These are phyloP conservation scores for Aureobasidium sp. DNA, from an alignment of 2,329 filamentous ascomycete genomes.

Conservation along the genomic window DNA sequence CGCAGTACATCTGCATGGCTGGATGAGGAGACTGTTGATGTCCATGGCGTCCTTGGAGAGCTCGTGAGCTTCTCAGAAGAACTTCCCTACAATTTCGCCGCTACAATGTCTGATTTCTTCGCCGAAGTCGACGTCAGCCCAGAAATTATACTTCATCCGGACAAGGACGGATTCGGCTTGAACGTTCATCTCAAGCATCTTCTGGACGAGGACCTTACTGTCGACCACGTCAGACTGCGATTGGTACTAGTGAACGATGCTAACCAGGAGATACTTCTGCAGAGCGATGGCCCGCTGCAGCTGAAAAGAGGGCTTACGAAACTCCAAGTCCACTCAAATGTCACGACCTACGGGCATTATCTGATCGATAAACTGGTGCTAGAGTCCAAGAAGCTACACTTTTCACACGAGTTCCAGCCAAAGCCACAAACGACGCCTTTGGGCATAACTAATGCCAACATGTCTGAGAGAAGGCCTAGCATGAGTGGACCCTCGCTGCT, in stretches of 20 bases:
- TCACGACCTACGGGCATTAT: slow-evolving; percentile 63
- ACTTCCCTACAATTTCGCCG: slow-evolving; percentile 53
- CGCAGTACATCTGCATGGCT: slow-evolving; percentile 25
- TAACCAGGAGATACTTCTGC: slow-evolving; percentile 58
- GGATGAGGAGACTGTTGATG: slow-evolving; percentile 31
- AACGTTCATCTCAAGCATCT: slow-evolving; percentile 61
- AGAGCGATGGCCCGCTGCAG: slow-evolving; percentile 36
- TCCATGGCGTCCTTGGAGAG: slow-evolving; percentile 30
- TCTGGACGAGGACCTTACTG: slow-evolving; percentile 57
- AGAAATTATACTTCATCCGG: slow-evolving; percentile 58
- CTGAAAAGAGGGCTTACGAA: slow-evolving; percentile 49
- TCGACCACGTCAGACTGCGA: slow-evolving; percentile 57
- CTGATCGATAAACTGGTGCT: slow-evolving; percentile 65
- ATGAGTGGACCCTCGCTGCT: slow-evolving; percentile 42
- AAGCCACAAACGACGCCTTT: slow-evolving; percentile 39
- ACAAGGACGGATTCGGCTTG: slow-evolving; percentile 67
- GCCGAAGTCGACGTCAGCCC: slow-evolving; percentile 58
- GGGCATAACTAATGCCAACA: slow-evolving; percentile 37
- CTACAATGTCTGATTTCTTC: slow-evolving; percentile 67
- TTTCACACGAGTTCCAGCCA: slow-evolving; percentile 55
- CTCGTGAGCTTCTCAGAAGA: slow-evolving; percentile 40
- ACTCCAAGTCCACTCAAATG: slow-evolving; percentile 44
- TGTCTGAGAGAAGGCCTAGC: slow-evolving; percentile 33
- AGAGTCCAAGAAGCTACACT: slow-evolving; percentile 51
- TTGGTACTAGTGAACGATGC: slow-evolving; percentile 51